phyloP scores from a whole-genome alignment of 495 filamentous ascomycete species.

The Xylaria intraflava region DNA sequence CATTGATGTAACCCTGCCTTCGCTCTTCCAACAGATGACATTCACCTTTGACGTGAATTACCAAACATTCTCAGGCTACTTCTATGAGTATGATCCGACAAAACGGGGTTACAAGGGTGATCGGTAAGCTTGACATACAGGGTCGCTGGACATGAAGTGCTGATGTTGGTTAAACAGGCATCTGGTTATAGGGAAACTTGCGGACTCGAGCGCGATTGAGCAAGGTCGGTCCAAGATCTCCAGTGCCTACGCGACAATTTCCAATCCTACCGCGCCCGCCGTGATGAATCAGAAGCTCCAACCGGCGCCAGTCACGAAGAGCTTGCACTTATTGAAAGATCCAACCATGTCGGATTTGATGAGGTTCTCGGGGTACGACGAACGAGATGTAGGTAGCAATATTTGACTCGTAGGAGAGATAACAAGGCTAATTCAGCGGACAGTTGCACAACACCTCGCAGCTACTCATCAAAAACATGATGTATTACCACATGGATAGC shows the following conservation, averaged over 20 bases:
- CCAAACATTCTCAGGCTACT: not conserved
- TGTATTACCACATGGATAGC: conserved; percentile 1
- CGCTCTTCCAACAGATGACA: not conserved
- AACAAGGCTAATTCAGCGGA: not conserved
- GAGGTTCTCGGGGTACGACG: not conserved
- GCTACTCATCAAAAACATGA: not conserved
- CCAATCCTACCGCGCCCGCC: not conserved
- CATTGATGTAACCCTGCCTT: not conserved
- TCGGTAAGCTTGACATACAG: not conserved
- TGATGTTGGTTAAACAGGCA: not conserved
- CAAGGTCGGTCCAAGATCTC: not conserved
- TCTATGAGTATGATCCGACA: conserved; percentile 1
- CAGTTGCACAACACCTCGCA: not conserved
- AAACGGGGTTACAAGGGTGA: not conserved
- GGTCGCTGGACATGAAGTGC: not conserved
- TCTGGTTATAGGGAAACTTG: not conserved
- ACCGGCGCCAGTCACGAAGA: not conserved
- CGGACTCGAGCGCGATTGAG: not conserved
- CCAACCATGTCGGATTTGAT: not conserved
- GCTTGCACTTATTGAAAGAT: not conserved
- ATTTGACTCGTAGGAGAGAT: not conserved
- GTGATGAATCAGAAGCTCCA: not conserved
- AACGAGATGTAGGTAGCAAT: not conserved
- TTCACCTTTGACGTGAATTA: not conserved
- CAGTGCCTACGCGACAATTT: not conserved